These are phyloP conservation scores for Adenanthera pavonina DNA, from an alignment of 306 rosid genomes.

Conservation along the genomic window DNA sequence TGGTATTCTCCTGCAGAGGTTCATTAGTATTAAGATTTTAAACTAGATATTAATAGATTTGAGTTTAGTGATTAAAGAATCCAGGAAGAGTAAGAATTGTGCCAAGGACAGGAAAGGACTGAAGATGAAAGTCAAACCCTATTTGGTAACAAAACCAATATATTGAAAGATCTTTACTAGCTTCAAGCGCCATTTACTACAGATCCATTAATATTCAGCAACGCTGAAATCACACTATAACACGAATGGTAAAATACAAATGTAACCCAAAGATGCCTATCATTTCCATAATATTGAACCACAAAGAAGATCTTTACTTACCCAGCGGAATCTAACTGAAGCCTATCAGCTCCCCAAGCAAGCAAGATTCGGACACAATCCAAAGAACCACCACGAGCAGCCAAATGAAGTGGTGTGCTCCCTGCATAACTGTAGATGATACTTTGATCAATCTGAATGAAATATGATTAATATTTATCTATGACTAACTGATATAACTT, in stretches of 20 bases:
- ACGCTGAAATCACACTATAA: background rate
- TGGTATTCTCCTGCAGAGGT: slow-evolving; percentile 77
- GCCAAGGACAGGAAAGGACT: slow-evolving; percentile 5
- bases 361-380: slow-evolving; percentile 85
- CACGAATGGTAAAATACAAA: background rate
- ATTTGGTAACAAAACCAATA: background rate
- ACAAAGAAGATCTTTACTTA: slow-evolving; percentile 39
- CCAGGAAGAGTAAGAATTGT: slow-evolving; percentile 12
- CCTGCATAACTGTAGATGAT: slow-evolving; percentile 74
- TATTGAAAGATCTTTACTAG: background rate
- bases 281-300: background rate
- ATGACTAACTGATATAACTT: slow-evolving; percentile 17
- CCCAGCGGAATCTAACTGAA: slow-evolving; percentile 80
- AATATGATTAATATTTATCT: slow-evolving; percentile 27
- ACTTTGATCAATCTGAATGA: slow-evolving; percentile 46
- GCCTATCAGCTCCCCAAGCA: slow-evolving; percentile 94
- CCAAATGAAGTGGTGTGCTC: slow-evolving; percentile 87
- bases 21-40: slow-evolving; percentile 22
- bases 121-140: slow-evolving; percentile 15
- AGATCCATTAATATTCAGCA: background rate
- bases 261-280: slow-evolving; percentile 2
- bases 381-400: slow-evolving; percentile 84
- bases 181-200: background rate
- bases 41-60: slow-evolving; percentile 11
- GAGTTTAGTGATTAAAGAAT: background rate